Evolutionary conservation across 768 basidiomycete genomes (phyloP), one percentile per base, ranked within the genome.

Genomic region (Kwoniella shandongensis): DNA sequence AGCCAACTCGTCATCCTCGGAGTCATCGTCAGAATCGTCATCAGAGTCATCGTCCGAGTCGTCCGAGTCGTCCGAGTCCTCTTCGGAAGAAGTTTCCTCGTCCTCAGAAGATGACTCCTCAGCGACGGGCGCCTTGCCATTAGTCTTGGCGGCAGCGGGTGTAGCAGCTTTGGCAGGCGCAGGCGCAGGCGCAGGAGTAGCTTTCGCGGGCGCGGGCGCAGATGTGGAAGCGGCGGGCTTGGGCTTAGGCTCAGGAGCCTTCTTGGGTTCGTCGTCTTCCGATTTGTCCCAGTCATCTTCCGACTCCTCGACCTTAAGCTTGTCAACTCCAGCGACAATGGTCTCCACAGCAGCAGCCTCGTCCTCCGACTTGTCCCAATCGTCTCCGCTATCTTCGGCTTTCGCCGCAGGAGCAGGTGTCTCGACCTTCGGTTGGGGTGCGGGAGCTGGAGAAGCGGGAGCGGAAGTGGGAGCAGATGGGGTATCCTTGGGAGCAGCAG

Each of bases 351-450:
- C 72, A 32, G 71, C 66, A 13, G 48, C 56, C 42, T 73, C 69
- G 29, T 77, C 74, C 32, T 76, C 75, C 32, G 68, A 73, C 65
- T 67, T 74, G 59, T 77, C 78, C 79, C 76, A 79, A 36, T 82
- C 82, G 38, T 83, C 81, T 79, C 79, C 40, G 75, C 78, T 44
- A 23, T 51, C 58, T 25, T 61, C 59, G 11, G 32, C 53, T 11
- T 61, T 54, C 25, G 72, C 78, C 4, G 54, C 40, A 69, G 70
- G 49, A 29, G 61, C 60, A 1, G 49, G 22, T 15, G 63, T 59
- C 54, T 73, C 70, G n/a, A 65, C 65, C 52, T 79, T 78, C 38
- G 75, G 71, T 48, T 60, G 44, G 39, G 69, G 59, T 12, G 62
- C 62, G 15, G 76, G 57, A 26, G 65, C 59, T 7, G 66, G 42